phyloP scores from a whole-genome alignment of 441 rosid species.

The Populus hybrid region DNA sequence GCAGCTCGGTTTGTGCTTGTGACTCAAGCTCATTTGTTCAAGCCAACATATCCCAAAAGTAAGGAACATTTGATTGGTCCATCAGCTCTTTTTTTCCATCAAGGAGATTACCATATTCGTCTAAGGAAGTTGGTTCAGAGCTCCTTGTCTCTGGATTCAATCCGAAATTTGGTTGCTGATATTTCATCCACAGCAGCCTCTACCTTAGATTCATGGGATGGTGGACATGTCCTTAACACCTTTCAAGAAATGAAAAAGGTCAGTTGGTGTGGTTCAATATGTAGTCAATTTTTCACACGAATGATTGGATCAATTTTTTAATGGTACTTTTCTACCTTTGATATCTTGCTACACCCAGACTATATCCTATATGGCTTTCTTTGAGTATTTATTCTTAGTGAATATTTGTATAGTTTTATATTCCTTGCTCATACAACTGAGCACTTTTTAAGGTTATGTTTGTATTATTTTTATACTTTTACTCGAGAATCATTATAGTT shows the following conservation, averaged over 20 bases:
- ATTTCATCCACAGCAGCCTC: conserved; percentile 52
- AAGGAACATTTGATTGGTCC: conserved; percentile 39
- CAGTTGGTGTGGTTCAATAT: conserved; percentile 18
- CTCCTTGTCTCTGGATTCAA: conserved; percentile 45
- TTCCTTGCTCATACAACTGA: neutral
- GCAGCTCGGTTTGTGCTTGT: conserved; percentile 39
- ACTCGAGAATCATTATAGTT: neutral
- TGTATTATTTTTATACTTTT: no score
- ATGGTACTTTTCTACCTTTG: neutral
- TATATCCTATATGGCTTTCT: neutral
- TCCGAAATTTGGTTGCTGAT: conserved; percentile 51
- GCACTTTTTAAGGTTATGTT: neutral
- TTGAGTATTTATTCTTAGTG: neutral
- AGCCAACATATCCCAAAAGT: no score
- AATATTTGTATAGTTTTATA: neutral
- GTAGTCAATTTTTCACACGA: neutral
- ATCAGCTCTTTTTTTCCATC: conserved; percentile 75
- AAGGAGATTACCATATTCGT: conserved; percentile 69
- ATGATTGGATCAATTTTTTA: neutral
- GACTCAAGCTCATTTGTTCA: no score
- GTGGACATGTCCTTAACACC: conserved; percentile 43
- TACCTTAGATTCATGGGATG: conserved; percentile 48
- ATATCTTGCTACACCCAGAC: neutral
- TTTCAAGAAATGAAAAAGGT: conserved; percentile 62
- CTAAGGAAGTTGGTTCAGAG: conserved; percentile 59